Evolutionary conservation across 2,329 filamentous ascomycete species (phyloP).

Genomic region (Colletotrichum sp.): DNA sequence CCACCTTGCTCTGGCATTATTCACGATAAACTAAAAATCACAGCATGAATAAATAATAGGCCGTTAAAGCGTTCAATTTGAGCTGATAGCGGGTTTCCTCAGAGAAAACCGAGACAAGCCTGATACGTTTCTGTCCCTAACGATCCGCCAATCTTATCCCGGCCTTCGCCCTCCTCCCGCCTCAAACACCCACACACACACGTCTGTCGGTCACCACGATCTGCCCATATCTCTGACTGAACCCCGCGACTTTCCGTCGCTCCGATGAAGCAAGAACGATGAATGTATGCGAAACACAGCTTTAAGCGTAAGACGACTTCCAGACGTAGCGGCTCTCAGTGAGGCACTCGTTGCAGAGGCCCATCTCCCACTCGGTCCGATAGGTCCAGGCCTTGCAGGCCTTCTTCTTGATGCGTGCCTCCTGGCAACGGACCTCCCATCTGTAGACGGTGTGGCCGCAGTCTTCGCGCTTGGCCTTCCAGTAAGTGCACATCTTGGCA

Average conservation of each 20-base stretch:
- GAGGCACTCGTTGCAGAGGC: slow-evolving; percentile 1
- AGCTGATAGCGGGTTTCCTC: not conserved
- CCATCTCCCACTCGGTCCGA: slow-evolving; percentile 1
- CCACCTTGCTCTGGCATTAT: not conserved
- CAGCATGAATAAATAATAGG: not conserved
- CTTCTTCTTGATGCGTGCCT: not conserved
- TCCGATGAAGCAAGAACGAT: not conserved
- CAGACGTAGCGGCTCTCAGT: not conserved
- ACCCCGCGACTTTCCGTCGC: not conserved
- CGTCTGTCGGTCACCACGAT: not conserved
- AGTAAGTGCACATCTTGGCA: slow-evolving; percentile 4
- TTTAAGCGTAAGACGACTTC: not conserved
- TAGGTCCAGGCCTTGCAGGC: not conserved
- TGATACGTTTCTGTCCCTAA: not conserved
- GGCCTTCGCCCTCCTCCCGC: not conserved
- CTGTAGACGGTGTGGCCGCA: not conserved
- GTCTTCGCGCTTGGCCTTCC: not conserved
- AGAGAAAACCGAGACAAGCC: not conserved
- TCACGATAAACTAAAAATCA: not conserved
- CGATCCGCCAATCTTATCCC: not conserved
- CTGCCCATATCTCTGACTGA: not conserved
- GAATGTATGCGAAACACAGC: not conserved
- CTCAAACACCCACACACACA: not conserved
- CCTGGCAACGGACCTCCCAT: not conserved
- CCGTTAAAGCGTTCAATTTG: not conserved